Conservation (phyloP, 1,284 basidiomycete species). For the Takashimella koratensis region DNA sequence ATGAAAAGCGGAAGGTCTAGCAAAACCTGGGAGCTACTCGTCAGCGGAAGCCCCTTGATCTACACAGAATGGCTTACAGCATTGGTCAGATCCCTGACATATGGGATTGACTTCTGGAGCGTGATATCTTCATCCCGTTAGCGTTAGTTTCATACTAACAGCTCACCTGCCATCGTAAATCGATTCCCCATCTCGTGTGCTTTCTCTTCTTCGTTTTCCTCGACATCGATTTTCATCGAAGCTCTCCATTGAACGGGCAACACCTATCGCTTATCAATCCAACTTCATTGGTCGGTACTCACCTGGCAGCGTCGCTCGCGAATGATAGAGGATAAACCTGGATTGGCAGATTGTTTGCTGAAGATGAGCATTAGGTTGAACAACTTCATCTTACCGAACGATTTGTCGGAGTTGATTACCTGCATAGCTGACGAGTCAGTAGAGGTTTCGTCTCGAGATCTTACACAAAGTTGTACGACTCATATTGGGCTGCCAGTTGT, state of each 20-base stretch:
- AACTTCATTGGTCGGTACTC: neutral
- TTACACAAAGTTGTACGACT: constrained; percentile 52
- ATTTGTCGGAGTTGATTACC: constrained; percentile 52
- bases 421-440: constrained; percentile 41
- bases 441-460: neutral
- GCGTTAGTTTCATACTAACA: constrained; percentile 4
- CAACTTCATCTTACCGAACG: constrained; percentile 36
- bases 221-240: constrained; percentile 50
- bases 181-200: constrained; percentile 52
- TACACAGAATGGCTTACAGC: constrained; percentile 33
- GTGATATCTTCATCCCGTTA: constrained; percentile 48
- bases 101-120: constrained; percentile 52
- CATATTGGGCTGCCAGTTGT: constrained; percentile 52
- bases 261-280: constrained; percentile 35
- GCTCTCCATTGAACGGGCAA: constrained; percentile 58
- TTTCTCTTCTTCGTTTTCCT: constrained; percentile 49
- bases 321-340: constrained; percentile 51
- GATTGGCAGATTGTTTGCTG: constrained; percentile 50
- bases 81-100: constrained; percentile 54
- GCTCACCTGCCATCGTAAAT: constrained; percentile 50
- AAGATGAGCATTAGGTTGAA: neutral
- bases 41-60: constrained; percentile 11
- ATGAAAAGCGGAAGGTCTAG: constrained; percentile 54
- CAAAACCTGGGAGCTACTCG: constrained; percentile 35
- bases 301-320: constrained; percentile 50